Evolutionary conservation across 805 yeast species (phyloP), one percentile per base, ranked within the genome.

Genomic region (Schwanniomyces yamadae): DNA sequence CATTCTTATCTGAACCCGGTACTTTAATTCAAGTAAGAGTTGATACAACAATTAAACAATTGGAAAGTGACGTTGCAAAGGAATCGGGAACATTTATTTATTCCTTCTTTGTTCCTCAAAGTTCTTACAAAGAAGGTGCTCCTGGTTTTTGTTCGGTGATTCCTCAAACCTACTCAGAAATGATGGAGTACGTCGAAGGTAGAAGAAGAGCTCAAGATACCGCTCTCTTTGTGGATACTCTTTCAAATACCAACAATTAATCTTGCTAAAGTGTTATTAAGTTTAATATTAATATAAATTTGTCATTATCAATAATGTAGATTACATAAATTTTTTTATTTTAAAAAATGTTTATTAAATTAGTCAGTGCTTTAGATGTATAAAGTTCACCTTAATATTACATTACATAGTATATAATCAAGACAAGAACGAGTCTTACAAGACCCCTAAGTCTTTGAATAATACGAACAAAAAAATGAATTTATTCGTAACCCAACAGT

Each of bases 101-200:
- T 61, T 86, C 96, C 1, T 90, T 82, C 75, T 90, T 80, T 54
- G 95, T 88, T 24, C 87, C 90, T 39, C 73, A 75, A 50, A 78
- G 76, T 40, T 52, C 66, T 6, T 57, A 58, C 28, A 64, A 62
- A 1, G 63, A 57, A 10, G 54, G 52, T 27, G 48, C 54, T 17
- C 82, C 83, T 14, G 83, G 84, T n/a, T 81, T 74, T 49, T 75
- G 81, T 31, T 77, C 87, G 3, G 91, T 90, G 33, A 69, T 90
- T 33, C 97, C 97, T 4, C 84, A 84, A 56, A 78, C 95, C 1
- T 90, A 90, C 55, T 75, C 81, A 18, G 97, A 90, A 60, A 90
- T 89, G 95, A 88, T 90, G 80, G 84, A 80, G 48, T 90, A 84
- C 55, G 74, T 90, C 12, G 90, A 84, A 52, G 97, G 95, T 18